These are phyloP conservation scores for Hippophae gyantsensis DNA, from an alignment of 306 rosid species.

Conservation along the genomic window DNA sequence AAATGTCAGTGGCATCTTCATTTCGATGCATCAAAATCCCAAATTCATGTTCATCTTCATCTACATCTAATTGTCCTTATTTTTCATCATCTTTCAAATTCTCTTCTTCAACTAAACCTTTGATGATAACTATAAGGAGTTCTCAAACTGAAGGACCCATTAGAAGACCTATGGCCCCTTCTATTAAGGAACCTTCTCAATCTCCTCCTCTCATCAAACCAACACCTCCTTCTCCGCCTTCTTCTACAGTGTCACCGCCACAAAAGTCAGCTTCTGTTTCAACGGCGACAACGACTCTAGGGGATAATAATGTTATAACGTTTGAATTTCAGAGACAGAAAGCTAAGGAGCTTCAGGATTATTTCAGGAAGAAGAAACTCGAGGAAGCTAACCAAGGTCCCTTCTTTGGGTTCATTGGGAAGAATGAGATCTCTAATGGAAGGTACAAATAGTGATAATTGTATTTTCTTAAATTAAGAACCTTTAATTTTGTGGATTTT, in stretches of 20 bases:
- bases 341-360: constrained; percentile 96
- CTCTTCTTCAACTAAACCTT: constrained; percentile 39
- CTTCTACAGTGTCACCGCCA: not conserved
- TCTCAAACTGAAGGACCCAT: constrained; percentile 83
- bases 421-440: constrained; percentile 81
- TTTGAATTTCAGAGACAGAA: constrained; percentile 90
- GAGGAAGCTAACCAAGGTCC: constrained; percentile 74
- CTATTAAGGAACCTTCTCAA: constrained; percentile 51
- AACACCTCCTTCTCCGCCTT: constrained; percentile 39
- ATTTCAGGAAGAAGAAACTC: constrained; percentile 83
- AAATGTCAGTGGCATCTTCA: constrained; percentile 75
- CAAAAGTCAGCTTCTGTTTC: constrained; percentile 13
- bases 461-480: not conserved
- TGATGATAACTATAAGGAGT: constrained; percentile 38
- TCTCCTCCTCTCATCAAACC: constrained; percentile 50
- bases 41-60: constrained; percentile 30
- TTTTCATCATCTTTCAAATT: constrained; percentile 29
- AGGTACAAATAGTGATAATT: constrained; percentile 35
- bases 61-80: constrained; percentile 25
- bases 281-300: constrained; percentile 17
- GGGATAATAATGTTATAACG: constrained; percentile 44
- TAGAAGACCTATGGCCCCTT: constrained; percentile 85
- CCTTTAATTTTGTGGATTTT: not conserved
- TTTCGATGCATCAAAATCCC: constrained; percentile 66
- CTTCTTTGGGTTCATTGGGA: constrained; percentile 72